Base-by-base conservation (phyloP, 148 eudicot genomes). In the Heliamphora exappendiculata region DNA sequence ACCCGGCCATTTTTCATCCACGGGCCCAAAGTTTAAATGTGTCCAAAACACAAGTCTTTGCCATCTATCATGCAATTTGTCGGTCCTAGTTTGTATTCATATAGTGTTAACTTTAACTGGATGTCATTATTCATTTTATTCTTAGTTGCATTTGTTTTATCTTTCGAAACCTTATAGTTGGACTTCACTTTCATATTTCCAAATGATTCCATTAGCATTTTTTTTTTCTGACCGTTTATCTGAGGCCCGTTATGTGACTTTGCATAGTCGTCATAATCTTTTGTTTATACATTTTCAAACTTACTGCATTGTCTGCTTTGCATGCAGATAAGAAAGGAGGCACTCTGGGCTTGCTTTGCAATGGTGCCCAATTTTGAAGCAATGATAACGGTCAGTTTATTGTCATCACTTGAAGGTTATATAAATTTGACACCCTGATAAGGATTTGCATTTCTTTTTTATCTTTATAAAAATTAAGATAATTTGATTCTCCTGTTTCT, bases 311-410 rank as follows among this genome's bases (percentile, higher is more conserved):
- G 39, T 58, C 44, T 78, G 59, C 41, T 33, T 78, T 28, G 37
- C 47, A 24, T 79, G 87, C 79, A 94, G 99, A 90, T 92, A 87
- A 87, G 99, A 82, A 95, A 95, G 89, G 99, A 95, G 88, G 99
- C 99, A 76, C 93, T 95, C 50, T 92, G 96, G 96, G 99, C 99
- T 26, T 93, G 96, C 87, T 92, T 92, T 76, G 99, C 99, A 22
- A 86, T 92, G 97, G 94, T 70, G 64, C 99, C 99, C 70, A 62
- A 67, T 71, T 89, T 33, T 76, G 97, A 95, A 83, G 99, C 97
- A 78, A 92, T 95, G 97, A 95, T 85, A 77, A 72, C 99, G 84
- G 97, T 94, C 29, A 82, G 93, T 82, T 39, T 78, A 67, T 42
- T 28, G 9, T 67, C 2, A 1, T 31, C 47, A 7, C 4, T 12